These are phyloP conservation scores for Neurospora pannonica DNA, from an alignment of 495 filamentous ascomycete genomes.

Conservation along the genomic window DNA sequence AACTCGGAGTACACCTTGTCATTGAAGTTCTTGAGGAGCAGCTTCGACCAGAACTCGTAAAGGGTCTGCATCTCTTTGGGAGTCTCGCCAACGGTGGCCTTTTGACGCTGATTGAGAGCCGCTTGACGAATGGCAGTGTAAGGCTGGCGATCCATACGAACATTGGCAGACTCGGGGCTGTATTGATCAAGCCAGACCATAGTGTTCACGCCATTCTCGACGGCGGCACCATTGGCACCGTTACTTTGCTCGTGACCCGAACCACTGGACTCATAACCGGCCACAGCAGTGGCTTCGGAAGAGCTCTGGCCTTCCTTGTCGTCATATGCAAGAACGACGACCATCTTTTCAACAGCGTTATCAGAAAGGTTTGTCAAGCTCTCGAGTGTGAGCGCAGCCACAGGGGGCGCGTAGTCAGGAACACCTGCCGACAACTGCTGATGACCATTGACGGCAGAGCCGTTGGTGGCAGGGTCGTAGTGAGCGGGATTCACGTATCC, in stretches of 20 bases:
- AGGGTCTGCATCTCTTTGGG: constrained; percentile 51
- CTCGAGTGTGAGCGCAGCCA: constrained; percentile 33
- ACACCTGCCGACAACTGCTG: constrained; percentile 60
- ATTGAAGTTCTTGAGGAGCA: constrained; percentile 69
- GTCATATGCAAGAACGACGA: constrained; percentile 12
- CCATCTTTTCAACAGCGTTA: constrained; percentile 40
- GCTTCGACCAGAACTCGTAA: constrained; percentile 74
- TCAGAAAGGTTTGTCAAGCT: constrained; percentile 42
- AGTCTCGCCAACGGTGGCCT: constrained; percentile 36
- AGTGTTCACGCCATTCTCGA: background rate
- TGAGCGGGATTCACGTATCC: constrained; percentile 26
- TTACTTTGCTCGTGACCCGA: background rate
- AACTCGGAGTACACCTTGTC: constrained; percentile 74
- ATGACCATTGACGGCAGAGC: constrained; percentile 32
- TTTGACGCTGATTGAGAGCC: constrained; percentile 48
- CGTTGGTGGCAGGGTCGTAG: constrained; percentile 28
- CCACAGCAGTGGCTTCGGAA: constrained; percentile 7
- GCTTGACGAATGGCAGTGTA: constrained; percentile 47
- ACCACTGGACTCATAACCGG: constrained; percentile 8
- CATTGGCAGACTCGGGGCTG: background rate
- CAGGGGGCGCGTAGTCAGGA: constrained; percentile 63
- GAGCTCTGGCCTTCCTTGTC: constrained; percentile 8
- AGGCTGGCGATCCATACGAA: constrained; percentile 40
- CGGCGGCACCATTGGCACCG: constrained; percentile 5
- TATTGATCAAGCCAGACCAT: constrained; percentile 12